Evolutionary conservation across 2,329 filamentous ascomycete species (phyloP).

Genomic region (Fusarium palustre): DNA sequence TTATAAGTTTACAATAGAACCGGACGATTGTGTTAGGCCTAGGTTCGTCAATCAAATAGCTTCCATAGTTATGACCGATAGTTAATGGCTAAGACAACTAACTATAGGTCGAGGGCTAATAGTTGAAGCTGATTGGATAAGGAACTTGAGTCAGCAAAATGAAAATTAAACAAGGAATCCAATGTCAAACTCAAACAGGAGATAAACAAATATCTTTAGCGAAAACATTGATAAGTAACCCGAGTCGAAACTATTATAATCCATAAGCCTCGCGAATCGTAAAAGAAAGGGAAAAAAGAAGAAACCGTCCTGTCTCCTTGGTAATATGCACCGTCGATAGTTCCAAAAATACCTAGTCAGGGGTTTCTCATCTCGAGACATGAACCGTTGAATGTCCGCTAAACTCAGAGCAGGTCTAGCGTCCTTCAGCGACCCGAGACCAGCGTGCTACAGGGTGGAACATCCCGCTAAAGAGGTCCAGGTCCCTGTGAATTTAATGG

Average conservation of each 20-base stretch:
- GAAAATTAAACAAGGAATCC: not conserved
- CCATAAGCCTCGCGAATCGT: slow-evolving; percentile 16
- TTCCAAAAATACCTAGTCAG: slow-evolving; percentile 37
- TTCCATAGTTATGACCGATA: not conserved
- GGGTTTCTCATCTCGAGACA: slow-evolving; percentile 18
- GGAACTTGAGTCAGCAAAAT: not conserved
- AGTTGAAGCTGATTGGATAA: not conserved
- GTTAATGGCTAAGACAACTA: not conserved
- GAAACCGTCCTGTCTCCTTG: slow-evolving; percentile 14
- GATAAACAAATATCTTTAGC: not conserved
- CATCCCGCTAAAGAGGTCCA: slow-evolving; percentile 24
- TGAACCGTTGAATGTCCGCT: slow-evolving; percentile 22
- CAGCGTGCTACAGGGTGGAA: slow-evolving; percentile 26
- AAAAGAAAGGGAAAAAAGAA: not conserved
- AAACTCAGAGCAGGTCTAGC: slow-evolving; percentile 31
- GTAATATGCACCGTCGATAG: not conserved
- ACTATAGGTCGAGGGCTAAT: not conserved
- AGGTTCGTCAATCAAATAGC: not conserved
- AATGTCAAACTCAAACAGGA: not conserved
- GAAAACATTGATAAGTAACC: not conserved
- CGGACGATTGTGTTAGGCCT: no score
- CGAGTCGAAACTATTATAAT: not conserved
- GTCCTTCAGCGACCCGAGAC: slow-evolving; percentile 23
- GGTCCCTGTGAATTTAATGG: not conserved
- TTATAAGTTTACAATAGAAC: not conserved